A percentile compares a stretch with the other conserved stretches of the same genome.
Evolutionary conservation across 1,284 basidiomycete genomes (phyloP).

Genomic region (Pseudozyma flocculosa): DNA sequence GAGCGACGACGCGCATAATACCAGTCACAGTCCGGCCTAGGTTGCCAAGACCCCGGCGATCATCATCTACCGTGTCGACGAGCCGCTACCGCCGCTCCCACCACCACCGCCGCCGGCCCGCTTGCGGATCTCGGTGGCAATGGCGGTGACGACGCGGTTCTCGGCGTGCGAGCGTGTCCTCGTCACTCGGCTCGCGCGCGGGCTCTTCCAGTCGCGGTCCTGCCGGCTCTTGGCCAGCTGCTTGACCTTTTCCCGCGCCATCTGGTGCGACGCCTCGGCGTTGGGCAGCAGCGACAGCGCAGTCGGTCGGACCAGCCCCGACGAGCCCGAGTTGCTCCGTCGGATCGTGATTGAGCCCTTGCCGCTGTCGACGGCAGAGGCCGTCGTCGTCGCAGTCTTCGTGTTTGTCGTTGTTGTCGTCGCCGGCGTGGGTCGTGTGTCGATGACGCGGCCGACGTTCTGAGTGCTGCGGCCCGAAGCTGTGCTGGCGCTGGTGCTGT

Average conservation of each 20-base stretch:
- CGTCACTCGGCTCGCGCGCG: no score
- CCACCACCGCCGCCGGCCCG: not conserved
- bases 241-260: constrained; percentile 13
- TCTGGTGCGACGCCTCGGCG: constrained; percentile 19
- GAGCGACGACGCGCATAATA: no score
- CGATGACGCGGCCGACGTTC: not conserved
- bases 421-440: not conserved
- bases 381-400: not conserved
- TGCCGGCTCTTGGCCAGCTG: constrained; percentile 12
- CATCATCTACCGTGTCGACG: no score
- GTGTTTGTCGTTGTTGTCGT: not conserved
- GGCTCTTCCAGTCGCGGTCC: constrained; percentile 18
- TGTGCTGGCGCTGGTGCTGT: not conserved
- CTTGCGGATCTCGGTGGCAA: not conserved
- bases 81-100: no score
- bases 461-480: no score
- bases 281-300: constrained; percentile 17
- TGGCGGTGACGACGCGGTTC: not conserved
- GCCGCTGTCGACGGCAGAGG: not conserved
- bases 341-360: not conserved
- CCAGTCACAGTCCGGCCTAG: no score
- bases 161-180: not conserved
- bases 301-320: constrained; percentile 7
- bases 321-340: not conserved
- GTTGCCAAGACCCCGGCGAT: no score